Evolutionary conservation across 805 yeast species (phyloP), one percentile per base, ranked within the genome.

Genomic region (Candida ipomoeae): DNA sequence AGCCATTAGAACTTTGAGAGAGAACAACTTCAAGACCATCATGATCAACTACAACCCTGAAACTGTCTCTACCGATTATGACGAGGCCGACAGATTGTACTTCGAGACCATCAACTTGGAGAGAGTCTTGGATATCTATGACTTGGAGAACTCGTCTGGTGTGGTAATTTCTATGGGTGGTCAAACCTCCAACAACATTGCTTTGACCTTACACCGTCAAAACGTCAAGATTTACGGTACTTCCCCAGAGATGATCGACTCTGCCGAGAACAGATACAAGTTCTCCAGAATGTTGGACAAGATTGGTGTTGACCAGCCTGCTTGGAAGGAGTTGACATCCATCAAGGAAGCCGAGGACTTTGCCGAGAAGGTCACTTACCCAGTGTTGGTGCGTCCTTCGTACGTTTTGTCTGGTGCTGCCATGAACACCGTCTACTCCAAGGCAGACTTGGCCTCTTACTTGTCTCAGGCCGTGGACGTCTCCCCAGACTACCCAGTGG

Each of bases 11-110:
- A 89, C 98, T 38, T 78, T 92, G 66, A 83, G 99, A 63, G 86
- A 86, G 59, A 81, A 83, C 67, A 89, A 91, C 52, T 77, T 80
- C 65, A 92, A 90, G 77, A 92, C 98, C 39, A 85, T 94, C 65
- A 94, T 94, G 97, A 83, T 92, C 64, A 92, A 92, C 77, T 92
- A 94, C 76, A 92, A 92, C 75, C 99, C 99, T 38, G 99, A 92
- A 75, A 92, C 99, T 34, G 99, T 92, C 18, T 87, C 96, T n/a
- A 92, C 99, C 48, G 99, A 92, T 73, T 92, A 89, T 67, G 99
- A 92, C 70, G 99, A 92, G 74, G 97, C 96, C 51, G 99, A 92
- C 69, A 82, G 98, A 69, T 81, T 92, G 60, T 92, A 94, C 75
- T 92, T 92, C 64, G 99, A 92, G 78, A 91, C 94, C 41, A 88